A percentile compares a stretch with the other conserved stretches of the same genome.
These are phyloP conservation scores for Madurella fahalii DNA, from an alignment of 2,329 filamentous ascomycete species.

Conservation along the genomic window DNA sequence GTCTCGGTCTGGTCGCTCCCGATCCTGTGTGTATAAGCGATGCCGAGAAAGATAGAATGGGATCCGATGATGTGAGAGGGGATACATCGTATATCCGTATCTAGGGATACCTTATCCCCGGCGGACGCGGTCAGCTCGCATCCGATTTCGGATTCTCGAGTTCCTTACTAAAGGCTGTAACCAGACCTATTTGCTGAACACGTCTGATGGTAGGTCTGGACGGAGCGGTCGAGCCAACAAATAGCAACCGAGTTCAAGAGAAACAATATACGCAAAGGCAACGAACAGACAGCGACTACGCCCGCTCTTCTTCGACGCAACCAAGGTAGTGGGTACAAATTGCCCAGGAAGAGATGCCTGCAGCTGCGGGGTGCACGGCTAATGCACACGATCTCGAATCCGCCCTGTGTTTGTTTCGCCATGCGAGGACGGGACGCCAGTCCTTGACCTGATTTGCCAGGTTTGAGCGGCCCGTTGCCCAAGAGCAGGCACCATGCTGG, in stretches of 20 bases:
- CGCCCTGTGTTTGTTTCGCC: conserved; percentile 1
- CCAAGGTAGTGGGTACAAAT: background rate
- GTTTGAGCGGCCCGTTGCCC: background rate
- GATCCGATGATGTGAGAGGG: background rate
- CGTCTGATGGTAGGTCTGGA: background rate
- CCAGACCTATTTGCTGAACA: background rate
- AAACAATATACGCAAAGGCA: background rate
- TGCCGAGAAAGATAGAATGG: background rate
- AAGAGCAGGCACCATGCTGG: background rate
- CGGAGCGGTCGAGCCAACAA: background rate
- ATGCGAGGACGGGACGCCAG: background rate
- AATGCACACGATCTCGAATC: conserved; percentile 6
- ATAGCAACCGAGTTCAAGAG: background rate
- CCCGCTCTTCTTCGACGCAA: background rate
- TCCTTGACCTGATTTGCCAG: background rate
- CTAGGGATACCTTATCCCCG: background rate
- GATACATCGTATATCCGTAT: too few relatives aligned
- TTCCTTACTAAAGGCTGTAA: background rate
- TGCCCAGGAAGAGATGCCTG: background rate
- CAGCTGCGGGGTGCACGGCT: background rate
- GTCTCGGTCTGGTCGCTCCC: background rate
- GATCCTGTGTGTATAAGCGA: too few relatives aligned
- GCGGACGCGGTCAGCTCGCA: background rate
- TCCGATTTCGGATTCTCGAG: conserved; percentile 1
- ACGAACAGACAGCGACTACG: background rate